These are phyloP conservation scores for Colletotrichum echinochloae DNA, from an alignment of 2,329 filamentous ascomycete genomes.

Conservation along the genomic window DNA sequence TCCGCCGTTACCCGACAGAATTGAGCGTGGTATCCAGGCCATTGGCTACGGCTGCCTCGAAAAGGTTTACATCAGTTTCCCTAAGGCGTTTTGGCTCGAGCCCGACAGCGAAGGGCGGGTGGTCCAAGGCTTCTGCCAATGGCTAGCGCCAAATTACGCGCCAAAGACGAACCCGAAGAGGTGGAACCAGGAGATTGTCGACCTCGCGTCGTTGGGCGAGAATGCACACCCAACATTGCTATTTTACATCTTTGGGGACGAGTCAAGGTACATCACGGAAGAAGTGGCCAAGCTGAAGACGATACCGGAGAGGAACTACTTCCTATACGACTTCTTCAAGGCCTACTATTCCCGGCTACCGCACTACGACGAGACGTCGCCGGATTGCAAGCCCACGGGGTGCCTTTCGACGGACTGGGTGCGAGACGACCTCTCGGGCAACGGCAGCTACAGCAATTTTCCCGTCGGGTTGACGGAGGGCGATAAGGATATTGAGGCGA, in stretches of 20 bases:
- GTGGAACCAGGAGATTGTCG: conserved; percentile 84
- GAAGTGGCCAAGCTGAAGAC: conserved; percentile 56
- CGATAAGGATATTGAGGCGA: conserved; percentile 76
- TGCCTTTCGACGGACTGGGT: conserved; percentile 83
- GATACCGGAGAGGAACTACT: conserved; percentile 61
- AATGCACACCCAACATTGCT: conserved; percentile 83
- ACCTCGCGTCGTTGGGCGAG: conserved; percentile 75
- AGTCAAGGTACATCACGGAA: conserved; percentile 66
- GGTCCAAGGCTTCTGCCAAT: conserved; percentile 78
- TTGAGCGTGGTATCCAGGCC: conserved; percentile 71
- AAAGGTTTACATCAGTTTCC: conserved; percentile 79
- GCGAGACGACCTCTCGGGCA: conserved; percentile 81
- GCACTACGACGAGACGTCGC: conserved; percentile 66
- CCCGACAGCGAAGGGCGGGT: conserved; percentile 54
- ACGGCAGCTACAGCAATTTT: conserved; percentile 88
- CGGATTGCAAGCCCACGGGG: conserved; percentile 71
- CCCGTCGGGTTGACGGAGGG: conserved; percentile 78
- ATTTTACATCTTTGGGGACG: conserved; percentile 81
- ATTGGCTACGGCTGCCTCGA: conserved; percentile 79
- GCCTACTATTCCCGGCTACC: conserved; percentile 85
- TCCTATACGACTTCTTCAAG: conserved; percentile 74
- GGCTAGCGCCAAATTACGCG: conserved; percentile 78
- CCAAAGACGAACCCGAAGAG: conserved; percentile 67
- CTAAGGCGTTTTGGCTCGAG: conserved; percentile 77
- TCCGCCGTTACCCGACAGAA: conserved; percentile 67